These are phyloP conservation scores for Stemphylium vesicarium DNA, from an alignment of 2,329 filamentous ascomycete species.

Conservation along the genomic window DNA sequence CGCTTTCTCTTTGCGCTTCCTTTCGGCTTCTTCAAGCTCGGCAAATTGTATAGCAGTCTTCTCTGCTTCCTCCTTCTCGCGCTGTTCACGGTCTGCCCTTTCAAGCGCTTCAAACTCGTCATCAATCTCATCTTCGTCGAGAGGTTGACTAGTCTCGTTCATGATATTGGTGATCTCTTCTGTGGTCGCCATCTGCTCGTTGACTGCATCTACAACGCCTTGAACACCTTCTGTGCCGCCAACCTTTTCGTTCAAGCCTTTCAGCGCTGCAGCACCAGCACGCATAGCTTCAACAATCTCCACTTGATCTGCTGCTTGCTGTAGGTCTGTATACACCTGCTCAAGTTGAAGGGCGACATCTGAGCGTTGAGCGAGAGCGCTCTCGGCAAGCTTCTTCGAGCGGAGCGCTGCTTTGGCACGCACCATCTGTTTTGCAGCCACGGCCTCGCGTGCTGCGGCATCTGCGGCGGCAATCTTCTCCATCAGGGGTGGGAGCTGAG, in stretches of 20 bases:
- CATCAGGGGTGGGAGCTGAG: conserved; percentile 70
- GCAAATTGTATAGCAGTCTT: conserved; percentile 54
- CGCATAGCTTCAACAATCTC: conserved; percentile 85
- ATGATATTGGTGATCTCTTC: conserved; percentile 84
- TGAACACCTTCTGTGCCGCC: conserved; percentile 80
- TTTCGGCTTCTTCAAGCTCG: conserved; percentile 43
- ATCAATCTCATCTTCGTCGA: conserved; percentile 86
- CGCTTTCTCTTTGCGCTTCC: conserved; percentile 45
- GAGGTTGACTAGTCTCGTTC: conserved; percentile 59
- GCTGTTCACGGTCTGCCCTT: conserved; percentile 74
- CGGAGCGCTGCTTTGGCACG: conserved; percentile 79
- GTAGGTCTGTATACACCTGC: conserved; percentile 79
- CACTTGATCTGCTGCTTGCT: conserved; percentile 84
- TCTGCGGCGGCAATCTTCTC: conserved; percentile 59
- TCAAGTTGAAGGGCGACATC: conserved; percentile 82
- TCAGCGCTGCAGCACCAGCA: conserved; percentile 74
- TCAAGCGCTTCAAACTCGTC: conserved; percentile 84
- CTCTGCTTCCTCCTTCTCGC: conserved; percentile 66
- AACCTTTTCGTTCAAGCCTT: conserved; percentile 74
- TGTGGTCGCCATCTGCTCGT: conserved; percentile 73
- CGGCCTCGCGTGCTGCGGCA: conserved; percentile 69
- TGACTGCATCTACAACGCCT: conserved; percentile 73
- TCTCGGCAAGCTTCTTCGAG: conserved; percentile 81
- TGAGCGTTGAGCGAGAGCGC: conserved; percentile 72
- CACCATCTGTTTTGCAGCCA: conserved; percentile 74